A percentile compares a stretch with the other conserved stretches of the same genome.
phyloP scores from a whole-genome alignment of 345 rosid genomes.

The Erodium maritimum region DNA sequence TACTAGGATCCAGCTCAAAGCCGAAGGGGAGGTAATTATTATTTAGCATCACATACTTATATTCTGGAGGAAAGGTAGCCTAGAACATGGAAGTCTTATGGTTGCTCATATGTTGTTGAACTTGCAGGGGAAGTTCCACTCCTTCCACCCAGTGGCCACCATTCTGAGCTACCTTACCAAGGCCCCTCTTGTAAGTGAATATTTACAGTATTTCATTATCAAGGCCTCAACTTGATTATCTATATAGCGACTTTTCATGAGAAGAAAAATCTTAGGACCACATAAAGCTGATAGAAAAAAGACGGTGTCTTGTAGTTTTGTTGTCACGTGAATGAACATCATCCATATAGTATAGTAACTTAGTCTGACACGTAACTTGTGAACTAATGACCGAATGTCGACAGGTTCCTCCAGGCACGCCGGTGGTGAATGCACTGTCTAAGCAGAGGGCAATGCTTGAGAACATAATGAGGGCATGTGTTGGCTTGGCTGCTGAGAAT shows the following conservation, averaged over 20 bases:
- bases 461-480: slow-evolving; percentile 86
- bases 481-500: slow-evolving; percentile 92
- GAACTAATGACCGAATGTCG: no score
- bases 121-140: slow-evolving; percentile 84
- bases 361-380: no score
- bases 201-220: no score
- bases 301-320: background rate
- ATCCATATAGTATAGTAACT: background rate
- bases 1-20: slow-evolving; percentile 73
- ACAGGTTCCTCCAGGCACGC: slow-evolving; percentile 93
- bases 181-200: slow-evolving; percentile 80
- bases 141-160: slow-evolving; percentile 97
- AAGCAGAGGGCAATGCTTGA: slow-evolving; percentile 98
- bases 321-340: background rate
- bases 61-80: no score
- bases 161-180: slow-evolving; percentile 94
- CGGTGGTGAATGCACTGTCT: slow-evolving; percentile 87
- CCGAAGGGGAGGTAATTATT: slow-evolving; percentile 61
- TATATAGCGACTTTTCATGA: no score
- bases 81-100: no score
- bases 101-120: background rate
- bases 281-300: no score
- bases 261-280: no score
- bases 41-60: no score
- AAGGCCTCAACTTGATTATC: no score